A percentile compares a stretch with the other conserved stretches of the same genome.
Evolutionary conservation across 306 rosid genomes (phyloP).

Genomic region (Urtica urens): DNA sequence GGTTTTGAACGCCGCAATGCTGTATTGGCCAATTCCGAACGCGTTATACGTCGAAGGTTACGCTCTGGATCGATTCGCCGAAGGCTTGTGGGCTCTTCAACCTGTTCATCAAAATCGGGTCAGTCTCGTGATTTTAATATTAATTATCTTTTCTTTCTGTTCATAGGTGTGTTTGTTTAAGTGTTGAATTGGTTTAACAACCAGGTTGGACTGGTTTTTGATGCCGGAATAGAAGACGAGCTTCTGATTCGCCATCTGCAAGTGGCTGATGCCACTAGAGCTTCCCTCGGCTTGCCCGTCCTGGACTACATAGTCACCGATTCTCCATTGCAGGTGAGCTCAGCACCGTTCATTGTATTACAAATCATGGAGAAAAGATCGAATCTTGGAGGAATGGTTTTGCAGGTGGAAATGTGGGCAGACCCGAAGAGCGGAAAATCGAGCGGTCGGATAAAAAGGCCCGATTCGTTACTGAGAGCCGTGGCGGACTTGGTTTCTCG

Average conservation of each 20-base stretch:
- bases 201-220: slow-evolving; percentile 84
- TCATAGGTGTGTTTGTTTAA: not conserved
- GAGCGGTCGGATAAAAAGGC: slow-evolving; percentile 70
- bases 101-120: slow-evolving; percentile 88
- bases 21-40: slow-evolving; percentile 83
- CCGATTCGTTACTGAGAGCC: slow-evolving; percentile 66
- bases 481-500: slow-evolving; percentile 38
- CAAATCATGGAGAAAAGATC: slow-evolving; percentile 8
- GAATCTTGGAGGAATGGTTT: slow-evolving; percentile 15
- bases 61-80: slow-evolving; percentile 78
- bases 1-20: slow-evolving; percentile 96
- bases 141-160: not conserved
- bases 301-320: slow-evolving; percentile 70
- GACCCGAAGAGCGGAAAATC: slow-evolving; percentile 75
- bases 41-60: slow-evolving; percentile 78
- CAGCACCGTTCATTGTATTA: no score
- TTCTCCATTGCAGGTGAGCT: slow-evolving; percentile 67
- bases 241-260: slow-evolving; percentile 73
- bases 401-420: slow-evolving; percentile 80
- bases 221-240: slow-evolving; percentile 72
- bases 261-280: slow-evolving; percentile 82
- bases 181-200: slow-evolving; percentile 9
- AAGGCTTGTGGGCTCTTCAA: slow-evolving; percentile 77
- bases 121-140: not conserved
- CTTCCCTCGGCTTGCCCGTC: slow-evolving; percentile 86